Evolutionary conservation across 2,329 filamentous ascomycete genomes (phyloP), one percentile per base, ranked within the genome.

Genomic region (Dothideomycetes sp.): DNA sequence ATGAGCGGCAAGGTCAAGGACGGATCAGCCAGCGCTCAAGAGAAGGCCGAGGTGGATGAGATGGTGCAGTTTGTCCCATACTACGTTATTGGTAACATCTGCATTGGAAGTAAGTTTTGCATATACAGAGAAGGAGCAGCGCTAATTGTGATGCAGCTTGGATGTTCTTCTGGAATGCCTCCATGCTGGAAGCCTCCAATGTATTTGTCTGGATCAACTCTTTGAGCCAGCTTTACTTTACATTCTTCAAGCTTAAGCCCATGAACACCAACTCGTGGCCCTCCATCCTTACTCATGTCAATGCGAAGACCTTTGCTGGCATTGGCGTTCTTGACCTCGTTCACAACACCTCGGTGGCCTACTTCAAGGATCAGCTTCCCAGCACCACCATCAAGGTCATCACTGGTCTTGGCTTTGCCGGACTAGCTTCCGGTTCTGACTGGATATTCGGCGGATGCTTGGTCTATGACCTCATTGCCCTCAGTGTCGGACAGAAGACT

Each of bases 101-200:
- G 73, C 50, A 77, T 77, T 42, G 73, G 72, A 29, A 69, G 66
- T 61, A 16, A 12, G 29, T 24, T 17, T 2, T 30, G 4, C 9
- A 3, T 5, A 32, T 3, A 18, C 19, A 7, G 9, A 11, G 9
- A 12, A 14, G 11, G 11, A n/a, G 30, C 30, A n/a, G 5, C 9
- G 30, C 30, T 32, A 10, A 36, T 19, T 15, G 3, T 4, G 14
- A 5, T 12, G 14, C 18, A 38, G 64, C 66, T 3, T 75, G 73
- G 73, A 75, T 77, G 72, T 65, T 77, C 48, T 76, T 75, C 59
- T 78, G 73, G 73, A 77, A 77, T 48, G 48, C 61, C 1, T 63
- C 65, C 3, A 51, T 65, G 16, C 62, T 78, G 4, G 63, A 67
- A 40, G 63, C 64, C 0, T 60, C 69, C 18, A 74, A 77, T 48